These are phyloP conservation scores for Xylariaceae sp. DNA, from an alignment of 2,329 filamentous ascomycete genomes.

Conservation along the genomic window DNA sequence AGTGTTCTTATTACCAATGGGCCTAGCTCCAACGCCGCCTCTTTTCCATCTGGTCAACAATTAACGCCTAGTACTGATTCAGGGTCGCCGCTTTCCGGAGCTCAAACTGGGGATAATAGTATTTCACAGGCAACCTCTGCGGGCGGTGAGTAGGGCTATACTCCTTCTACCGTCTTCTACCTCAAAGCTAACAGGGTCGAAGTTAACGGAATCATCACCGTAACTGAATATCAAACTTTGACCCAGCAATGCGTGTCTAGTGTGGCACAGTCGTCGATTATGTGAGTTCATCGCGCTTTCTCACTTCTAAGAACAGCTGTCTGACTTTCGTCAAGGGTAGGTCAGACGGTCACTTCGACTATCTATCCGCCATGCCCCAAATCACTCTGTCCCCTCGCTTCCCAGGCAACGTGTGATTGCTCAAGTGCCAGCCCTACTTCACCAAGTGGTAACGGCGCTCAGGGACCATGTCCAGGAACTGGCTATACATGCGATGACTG, in stretches of 20 bases:
- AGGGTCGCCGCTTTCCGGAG: too few species aligned
- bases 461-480: conserved; percentile 35
- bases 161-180: background rate
- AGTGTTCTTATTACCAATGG: background rate
- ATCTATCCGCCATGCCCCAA: conserved; percentile 21
- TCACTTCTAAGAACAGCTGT: background rate
- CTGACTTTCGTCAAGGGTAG: conserved; percentile 5
- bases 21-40: background rate
- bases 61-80: too few species aligned
- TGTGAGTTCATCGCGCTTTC: conserved; percentile 5
- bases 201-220: conserved; percentile 20
- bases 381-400: conserved; percentile 10
- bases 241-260: conserved; percentile 6
- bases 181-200: conserved; percentile 9
- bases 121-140: conserved; percentile 9
- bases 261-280: background rate
- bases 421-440: conserved; percentile 15
- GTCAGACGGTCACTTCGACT: conserved; percentile 15
- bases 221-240: conserved; percentile 13
- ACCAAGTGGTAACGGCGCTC: conserved; percentile 16
- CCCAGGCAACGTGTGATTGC: conserved; percentile 23
- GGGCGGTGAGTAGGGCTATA: conserved; percentile 17
- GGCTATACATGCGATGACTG: conserved; percentile 38
- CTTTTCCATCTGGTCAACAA: background rate
- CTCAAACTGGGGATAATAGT: conserved; percentile 5